A percentile compares a stretch with the other conserved stretches of the same genome.
Evolutionary conservation across 768 basidiomycete species (phyloP).

Genomic region (Collybiopsis confluens): DNA sequence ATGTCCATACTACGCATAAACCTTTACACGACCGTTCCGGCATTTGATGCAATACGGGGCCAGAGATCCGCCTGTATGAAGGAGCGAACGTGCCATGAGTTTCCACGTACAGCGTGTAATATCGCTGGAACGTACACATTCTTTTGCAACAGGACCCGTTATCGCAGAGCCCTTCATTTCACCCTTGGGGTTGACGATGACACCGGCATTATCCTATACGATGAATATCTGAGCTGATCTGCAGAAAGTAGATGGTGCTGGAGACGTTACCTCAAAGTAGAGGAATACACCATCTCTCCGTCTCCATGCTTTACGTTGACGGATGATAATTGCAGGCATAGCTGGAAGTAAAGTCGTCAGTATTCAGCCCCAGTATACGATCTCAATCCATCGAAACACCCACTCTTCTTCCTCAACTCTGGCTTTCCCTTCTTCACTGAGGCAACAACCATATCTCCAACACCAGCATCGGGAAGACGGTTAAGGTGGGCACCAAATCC

Average conservation of each 20-base stretch:
- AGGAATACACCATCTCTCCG: constrained; percentile 98
- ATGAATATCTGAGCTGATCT: background rate
- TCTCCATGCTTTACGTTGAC: constrained; percentile 98
- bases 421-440: constrained; percentile 99
- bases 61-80: constrained; percentile 81
- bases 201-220: constrained; percentile 85
- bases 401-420: constrained; percentile 98
- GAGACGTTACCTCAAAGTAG: constrained; percentile 78
- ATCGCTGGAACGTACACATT: constrained; percentile 69
- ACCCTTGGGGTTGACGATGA: constrained; percentile 97
- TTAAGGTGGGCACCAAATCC: constrained; percentile 96
- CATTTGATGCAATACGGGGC: constrained; percentile 99
- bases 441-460: constrained; percentile 93
- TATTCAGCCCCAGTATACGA: too few species aligned
- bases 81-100: too few species aligned
- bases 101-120: too few species aligned
- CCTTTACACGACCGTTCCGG: constrained; percentile 93
- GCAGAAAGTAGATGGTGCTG: background rate
- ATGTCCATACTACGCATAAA: background rate
- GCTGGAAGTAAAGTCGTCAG: constrained; percentile 42
- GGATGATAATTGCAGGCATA: constrained; percentile 95
- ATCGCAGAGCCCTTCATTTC: constrained; percentile 99
- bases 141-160: constrained; percentile 97
- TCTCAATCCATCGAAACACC: constrained; percentile 28
- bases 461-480: constrained; percentile 93